Evolutionary conservation across 768 basidiomycete species (phyloP), one percentile per base, ranked within the genome.

Genomic region (Macrolepiota fuliginosa): DNA sequence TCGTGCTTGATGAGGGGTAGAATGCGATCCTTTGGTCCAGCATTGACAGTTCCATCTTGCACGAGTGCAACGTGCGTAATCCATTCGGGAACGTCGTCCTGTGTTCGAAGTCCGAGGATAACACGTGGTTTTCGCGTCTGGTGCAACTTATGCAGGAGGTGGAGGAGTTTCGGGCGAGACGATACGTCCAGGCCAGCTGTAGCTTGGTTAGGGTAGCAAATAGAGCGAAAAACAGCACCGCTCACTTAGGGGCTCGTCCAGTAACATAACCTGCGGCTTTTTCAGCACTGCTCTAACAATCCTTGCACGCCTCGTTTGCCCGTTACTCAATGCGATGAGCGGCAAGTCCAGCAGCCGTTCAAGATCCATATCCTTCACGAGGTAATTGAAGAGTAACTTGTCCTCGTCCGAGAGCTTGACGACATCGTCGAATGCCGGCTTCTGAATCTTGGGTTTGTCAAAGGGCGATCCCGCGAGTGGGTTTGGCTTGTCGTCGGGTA

Each of bases 221-320:
- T 35, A 17, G 39, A 47, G 39, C 51, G 62, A 22, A 36, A 47
- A 45, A 54, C 4, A 6, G 46, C 53, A 27, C 39, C 6, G 79
- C 88, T 61, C 65, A 94, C 93, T 93, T 39, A 94, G 77, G 0
- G 95, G 96, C 71, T 98, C 96, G 63, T 97, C 95, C n/a, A 98
- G 79, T 6, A 98, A 73, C 24, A 98, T 70, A 19, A 98, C 70
- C 63, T 88, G 82, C 0, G 94, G 93, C 49, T 82, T 79, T 17
- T 73, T 76, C 35, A 98, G 70, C 9, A 98, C 72, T 0, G 91
- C 91, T 64, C 88, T 85, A 9, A 91, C 79, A 51, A 99, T 91
- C 49, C 95, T 78, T 4, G 94, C 94, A 17, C 93, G 77, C 40
- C 96, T 77, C 32, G 89, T 98, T 77, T 99, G 96, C 0, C 96